phyloP scores from a whole-genome alignment of 2,329 filamentous ascomycete species.

The Pseudogymnoascus sp. region DNA sequence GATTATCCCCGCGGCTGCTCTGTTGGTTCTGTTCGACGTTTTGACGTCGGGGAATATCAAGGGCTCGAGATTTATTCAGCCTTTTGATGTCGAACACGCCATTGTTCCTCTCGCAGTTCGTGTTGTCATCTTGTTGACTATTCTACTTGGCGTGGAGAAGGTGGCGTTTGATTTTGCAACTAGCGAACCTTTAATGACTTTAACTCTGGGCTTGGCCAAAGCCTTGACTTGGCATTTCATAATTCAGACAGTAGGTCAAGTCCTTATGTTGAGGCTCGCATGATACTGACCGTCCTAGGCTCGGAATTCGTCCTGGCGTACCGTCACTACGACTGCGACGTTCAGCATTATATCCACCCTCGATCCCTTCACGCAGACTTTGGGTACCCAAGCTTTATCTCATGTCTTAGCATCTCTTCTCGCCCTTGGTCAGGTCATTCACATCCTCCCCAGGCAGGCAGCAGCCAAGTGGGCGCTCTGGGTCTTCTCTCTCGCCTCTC shows the following conservation, averaged over 20 bases:
- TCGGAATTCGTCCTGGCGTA: background rate
- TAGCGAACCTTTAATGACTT: constrained; percentile 11
- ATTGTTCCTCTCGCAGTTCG: constrained; percentile 21
- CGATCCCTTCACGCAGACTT: background rate
- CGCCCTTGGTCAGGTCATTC: constrained; percentile 27
- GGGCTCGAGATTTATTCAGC: background rate
- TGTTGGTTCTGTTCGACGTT: constrained; percentile 28
- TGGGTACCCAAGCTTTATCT: constrained; percentile 5
- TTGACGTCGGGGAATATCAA: background rate
- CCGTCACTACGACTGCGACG: background rate
- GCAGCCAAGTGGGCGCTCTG: constrained; percentile 27
- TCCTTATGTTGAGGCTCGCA: constrained; percentile 8
- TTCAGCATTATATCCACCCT: background rate
- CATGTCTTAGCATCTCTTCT: constrained; percentile 27
- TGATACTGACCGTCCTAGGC: background rate
- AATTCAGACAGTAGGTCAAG: constrained; percentile 26
- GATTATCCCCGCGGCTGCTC: constrained; percentile 22
- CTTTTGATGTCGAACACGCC: background rate
- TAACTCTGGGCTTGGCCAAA: constrained; percentile 27
- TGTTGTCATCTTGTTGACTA: constrained; percentile 16
- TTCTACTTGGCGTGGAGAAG: constrained; percentile 16
- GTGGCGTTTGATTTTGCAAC: constrained; percentile 23
- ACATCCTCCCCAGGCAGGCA: constrained; percentile 27
- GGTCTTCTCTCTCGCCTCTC: constrained; percentile 25
- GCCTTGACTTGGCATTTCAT: constrained; percentile 32